Conservation (phyloP, 116 monocot species). For the Dioscorea cayenensis region DNA sequence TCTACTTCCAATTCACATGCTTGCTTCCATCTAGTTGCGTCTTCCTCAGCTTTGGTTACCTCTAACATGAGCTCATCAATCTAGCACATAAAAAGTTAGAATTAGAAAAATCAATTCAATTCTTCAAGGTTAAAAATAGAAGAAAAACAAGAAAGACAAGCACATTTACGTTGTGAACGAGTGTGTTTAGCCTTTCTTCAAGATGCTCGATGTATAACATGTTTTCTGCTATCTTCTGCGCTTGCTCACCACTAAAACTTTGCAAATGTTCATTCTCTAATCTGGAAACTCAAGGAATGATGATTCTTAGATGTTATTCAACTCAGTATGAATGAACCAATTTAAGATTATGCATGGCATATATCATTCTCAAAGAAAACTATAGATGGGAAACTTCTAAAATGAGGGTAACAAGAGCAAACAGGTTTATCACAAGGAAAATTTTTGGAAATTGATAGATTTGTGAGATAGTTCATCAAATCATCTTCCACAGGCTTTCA, state of each 20-base stretch:
- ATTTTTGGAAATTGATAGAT: too few species aligned
- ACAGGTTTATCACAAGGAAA: too few species aligned
- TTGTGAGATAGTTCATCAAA: too few species aligned
- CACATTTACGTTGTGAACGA: constrained; percentile 34
- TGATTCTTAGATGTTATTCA: neutral
- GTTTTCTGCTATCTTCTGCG: constrained; percentile 25
- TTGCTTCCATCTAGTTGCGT: constrained; percentile 49
- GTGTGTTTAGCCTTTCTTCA: constrained; percentile 43
- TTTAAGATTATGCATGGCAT: too few species aligned
- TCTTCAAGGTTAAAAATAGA: neutral
- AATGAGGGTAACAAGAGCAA: too few species aligned
- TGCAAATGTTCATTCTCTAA: constrained; percentile 40
- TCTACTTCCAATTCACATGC: constrained; percentile 65
- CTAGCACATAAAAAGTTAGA: constrained; percentile 13
- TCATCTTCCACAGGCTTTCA: too few species aligned
- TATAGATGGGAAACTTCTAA: too few species aligned
- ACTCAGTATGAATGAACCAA: too few species aligned
- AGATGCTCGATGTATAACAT: constrained; percentile 29
- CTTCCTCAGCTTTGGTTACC: constrained; percentile 35
- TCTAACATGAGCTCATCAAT: constrained; percentile 29
- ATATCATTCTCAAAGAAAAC: too few species aligned
- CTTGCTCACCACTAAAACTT: constrained; percentile 35
- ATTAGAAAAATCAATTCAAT: constrained; percentile 2
- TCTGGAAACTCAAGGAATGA: constrained; percentile 12
- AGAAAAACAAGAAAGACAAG: neutral